Evolutionary conservation across 2,329 filamentous ascomycete species (phyloP).

Genomic region (Fusarium temperatum): DNA sequence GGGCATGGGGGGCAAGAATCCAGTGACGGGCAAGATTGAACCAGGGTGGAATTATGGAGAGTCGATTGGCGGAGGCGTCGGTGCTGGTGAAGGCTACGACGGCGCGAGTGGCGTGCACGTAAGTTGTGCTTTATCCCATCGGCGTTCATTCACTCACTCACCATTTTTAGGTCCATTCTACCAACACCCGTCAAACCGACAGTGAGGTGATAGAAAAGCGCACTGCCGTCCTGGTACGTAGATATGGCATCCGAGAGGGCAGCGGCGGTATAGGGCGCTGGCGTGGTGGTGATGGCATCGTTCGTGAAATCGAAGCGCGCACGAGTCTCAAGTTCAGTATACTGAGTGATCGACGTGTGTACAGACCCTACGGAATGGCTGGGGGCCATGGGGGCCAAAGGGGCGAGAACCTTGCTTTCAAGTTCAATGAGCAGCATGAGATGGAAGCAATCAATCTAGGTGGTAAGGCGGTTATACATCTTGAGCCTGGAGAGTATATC

Average conservation of each 20-base stretch:
- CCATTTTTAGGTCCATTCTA: conserved; percentile 69
- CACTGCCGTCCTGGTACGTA: conserved; percentile 46
- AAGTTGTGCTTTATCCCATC: conserved; percentile 21
- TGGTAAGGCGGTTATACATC: background rate
- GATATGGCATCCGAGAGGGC: conserved; percentile 40
- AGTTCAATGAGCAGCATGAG: conserved; percentile 39
- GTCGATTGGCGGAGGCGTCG: conserved; percentile 81
- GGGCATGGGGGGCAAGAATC: conserved; percentile 46
- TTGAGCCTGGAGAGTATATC: conserved; percentile 47
- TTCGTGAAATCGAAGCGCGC: conserved; percentile 49
- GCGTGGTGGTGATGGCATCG: conserved; percentile 47
- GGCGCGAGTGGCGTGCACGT: conserved; percentile 80
- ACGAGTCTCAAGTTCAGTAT: conserved; percentile 47
- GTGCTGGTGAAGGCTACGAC: conserved; percentile 77
- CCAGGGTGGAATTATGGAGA: conserved; percentile 87
- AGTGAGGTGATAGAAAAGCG: conserved; percentile 71
- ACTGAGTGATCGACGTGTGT: conserved; percentile 48
- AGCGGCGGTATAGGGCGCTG: conserved; percentile 40
- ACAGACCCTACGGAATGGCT: conserved; percentile 47
- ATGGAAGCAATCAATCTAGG: background rate
- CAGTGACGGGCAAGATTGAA: conserved; percentile 42
- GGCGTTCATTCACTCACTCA: too few species aligned
- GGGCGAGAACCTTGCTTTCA: conserved; percentile 44
- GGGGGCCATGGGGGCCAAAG: conserved; percentile 42
- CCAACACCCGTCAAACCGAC: conserved; percentile 85